Percentiles rank a stretch among this genome's conserved stretches.
phyloP scores from a whole-genome alignment of 2,329 filamentous ascomycete genomes.

The Stromatinia cepivora region DNA sequence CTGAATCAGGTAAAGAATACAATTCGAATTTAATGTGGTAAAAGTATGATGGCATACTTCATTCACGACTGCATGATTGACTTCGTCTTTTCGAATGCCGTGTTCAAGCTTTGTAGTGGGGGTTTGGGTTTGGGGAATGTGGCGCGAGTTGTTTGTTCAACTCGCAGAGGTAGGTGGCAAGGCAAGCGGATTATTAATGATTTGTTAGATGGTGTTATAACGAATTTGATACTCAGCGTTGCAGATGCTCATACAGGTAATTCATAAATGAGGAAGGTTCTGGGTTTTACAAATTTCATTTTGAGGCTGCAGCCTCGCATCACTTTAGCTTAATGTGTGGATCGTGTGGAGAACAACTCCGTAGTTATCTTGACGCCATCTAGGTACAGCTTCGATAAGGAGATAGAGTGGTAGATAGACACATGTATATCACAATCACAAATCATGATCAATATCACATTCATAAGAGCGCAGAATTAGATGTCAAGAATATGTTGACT shows the following conservation, averaged over 20 bases:
- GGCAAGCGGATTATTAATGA: neutral
- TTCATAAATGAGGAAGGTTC: slow-evolving; percentile 3
- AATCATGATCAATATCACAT: slow-evolving; percentile 1
- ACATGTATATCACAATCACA: neutral
- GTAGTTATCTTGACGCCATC: slow-evolving; percentile 1
- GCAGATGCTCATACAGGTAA: neutral
- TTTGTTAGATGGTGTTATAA: neutral
- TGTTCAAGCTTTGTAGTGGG: neutral
- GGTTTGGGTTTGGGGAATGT: neutral
- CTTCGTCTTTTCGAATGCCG: neutral
- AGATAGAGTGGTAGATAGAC: neutral
- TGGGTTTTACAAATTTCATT: slow-evolving; percentile 7
- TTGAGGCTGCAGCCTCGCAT: slow-evolving; percentile 21
- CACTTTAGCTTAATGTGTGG: slow-evolving; percentile 15
- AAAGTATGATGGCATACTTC: slow-evolving; percentile 49
- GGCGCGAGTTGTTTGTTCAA: neutral
- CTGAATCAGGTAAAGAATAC: slow-evolving; percentile 45
- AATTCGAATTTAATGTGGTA: slow-evolving; percentile 69
- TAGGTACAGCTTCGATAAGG: slow-evolving; percentile 1
- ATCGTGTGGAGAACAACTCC: neutral
- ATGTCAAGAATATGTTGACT: slow-evolving; percentile 24
- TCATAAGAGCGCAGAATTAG: neutral
- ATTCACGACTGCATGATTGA: slow-evolving; percentile 8
- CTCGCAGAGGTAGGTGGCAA: too few relatives aligned
- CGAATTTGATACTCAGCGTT: neutral